Percentiles rank a stretch among this genome's conserved stretches.
Evolutionary conservation across 202 grass and related monocot species (phyloP).

Genomic region (Musa balbisiana): DNA sequence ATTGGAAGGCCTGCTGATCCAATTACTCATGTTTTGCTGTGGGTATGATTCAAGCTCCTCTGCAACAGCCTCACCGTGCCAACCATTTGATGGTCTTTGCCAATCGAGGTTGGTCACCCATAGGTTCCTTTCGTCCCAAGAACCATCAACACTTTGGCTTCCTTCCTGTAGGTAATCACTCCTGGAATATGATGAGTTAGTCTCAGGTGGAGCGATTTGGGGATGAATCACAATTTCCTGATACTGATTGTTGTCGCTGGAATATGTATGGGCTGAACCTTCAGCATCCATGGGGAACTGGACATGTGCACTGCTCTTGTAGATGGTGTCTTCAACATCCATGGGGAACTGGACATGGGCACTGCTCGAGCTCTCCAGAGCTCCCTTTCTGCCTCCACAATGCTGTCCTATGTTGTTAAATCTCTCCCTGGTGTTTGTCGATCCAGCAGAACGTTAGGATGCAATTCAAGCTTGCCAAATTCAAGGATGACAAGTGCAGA

Average conservation of each 20-base stretch:
- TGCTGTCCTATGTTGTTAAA: slow-evolving; percentile 26
- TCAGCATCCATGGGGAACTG: slow-evolving; percentile 28
- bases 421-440: not conserved
- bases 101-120: slow-evolving; percentile 74
- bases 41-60: slow-evolving; percentile 55
- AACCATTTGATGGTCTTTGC: slow-evolving; percentile 55
- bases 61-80: slow-evolving; percentile 43
- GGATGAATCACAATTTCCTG: not conserved
- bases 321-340: not conserved
- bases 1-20: slow-evolving; percentile 60
- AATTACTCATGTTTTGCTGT: slow-evolving; percentile 34
- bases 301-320: slow-evolving; percentile 16
- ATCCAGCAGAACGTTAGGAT: not conserved
- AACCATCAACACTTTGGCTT: slow-evolving; percentile 53
- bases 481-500: not conserved
- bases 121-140: slow-evolving; percentile 87
- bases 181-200: slow-evolving; percentile 42
- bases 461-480: not conserved
- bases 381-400: slow-evolving; percentile 12
- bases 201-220: slow-evolving; percentile 30
- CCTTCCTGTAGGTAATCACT: slow-evolving; percentile 48
- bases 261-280: slow-evolving; percentile 24
- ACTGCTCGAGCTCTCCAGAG: slow-evolving; percentile 24
- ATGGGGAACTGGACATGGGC: not conserved
- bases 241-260: not conserved